A percentile compares a stretch with the other conserved stretches of the same genome.
Evolutionary conservation across 495 filamentous ascomycete genomes (phyloP).

Genomic region (Trichocladium uniseriatum): DNA sequence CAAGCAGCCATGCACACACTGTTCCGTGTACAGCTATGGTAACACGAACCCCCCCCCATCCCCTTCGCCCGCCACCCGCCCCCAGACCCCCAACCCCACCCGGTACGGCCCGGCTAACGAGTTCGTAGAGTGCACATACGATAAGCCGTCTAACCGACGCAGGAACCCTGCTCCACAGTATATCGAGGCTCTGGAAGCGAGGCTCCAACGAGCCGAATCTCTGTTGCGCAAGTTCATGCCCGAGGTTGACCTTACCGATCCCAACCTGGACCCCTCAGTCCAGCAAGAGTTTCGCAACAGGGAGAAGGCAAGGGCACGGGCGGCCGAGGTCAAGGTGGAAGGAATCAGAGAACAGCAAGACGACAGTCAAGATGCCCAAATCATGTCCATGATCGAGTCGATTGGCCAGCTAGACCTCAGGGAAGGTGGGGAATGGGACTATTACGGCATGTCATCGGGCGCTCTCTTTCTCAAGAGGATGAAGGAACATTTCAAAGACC

Average conservation of each 20-base stretch:
- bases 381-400: constrained; percentile 92
- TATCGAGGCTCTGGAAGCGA: constrained; percentile 80
- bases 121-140: constrained; percentile 82
- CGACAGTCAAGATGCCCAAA: constrained; percentile 57
- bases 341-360: constrained; percentile 7
- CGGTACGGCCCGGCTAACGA: constrained; percentile 26
- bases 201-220: constrained; percentile 74
- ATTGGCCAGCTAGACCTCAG: constrained; percentile 85
- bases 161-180: constrained; percentile 94
- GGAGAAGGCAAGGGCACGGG: constrained; percentile 33
- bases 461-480: constrained; percentile 76
- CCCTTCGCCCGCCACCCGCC: not conserved
- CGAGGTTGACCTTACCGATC: constrained; percentile 75
- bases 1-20: constrained; percentile 95
- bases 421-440: constrained; percentile 88
- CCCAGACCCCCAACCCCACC: not conserved
- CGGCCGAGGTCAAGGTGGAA: constrained; percentile 28
- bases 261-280: constrained; percentile 62
- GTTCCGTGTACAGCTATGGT: constrained; percentile 98
- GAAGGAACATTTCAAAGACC: constrained; percentile 64
- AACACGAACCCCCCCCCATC: constrained; percentile 25
- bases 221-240: constrained; percentile 74
- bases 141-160: constrained; percentile 91
- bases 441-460: constrained; percentile 88
- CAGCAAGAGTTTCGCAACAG: constrained; percentile 47